Conservation (phyloP, 257 asterid genomes). For the Avicennia marina region DNA sequence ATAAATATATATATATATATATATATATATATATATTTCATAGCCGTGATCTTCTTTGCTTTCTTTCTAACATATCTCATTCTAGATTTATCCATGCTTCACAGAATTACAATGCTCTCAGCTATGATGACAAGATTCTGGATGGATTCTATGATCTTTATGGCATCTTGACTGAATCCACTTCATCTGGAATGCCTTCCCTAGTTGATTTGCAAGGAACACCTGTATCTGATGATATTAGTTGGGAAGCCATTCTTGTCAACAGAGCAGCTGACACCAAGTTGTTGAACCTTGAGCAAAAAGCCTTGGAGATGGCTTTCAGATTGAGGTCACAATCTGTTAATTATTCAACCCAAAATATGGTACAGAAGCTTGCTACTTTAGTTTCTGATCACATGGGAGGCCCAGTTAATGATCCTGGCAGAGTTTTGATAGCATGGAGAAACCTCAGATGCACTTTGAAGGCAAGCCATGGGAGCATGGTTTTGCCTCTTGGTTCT, state of each 20-base stretch:
- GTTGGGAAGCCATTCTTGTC: conserved; percentile 92
- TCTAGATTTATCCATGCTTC: conserved; percentile 76
- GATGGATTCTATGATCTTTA: conserved; percentile 93
- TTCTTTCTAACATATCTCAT: conserved; percentile 70
- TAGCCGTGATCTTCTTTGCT: conserved; percentile 17
- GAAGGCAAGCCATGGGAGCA: conserved; percentile 74
- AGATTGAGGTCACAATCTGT: conserved; percentile 41
- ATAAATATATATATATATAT: no score
- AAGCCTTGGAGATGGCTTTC: conserved; percentile 66
- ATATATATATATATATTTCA: no score
- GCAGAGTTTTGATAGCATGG: conserved; percentile 72
- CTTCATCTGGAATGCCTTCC: conserved; percentile 87
- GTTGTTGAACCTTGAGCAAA: conserved; percentile 71
- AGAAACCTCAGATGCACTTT: conserved; percentile 53
- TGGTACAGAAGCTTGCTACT: conserved; percentile 67
- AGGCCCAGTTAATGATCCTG: conserved; percentile 90
- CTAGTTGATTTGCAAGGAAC: conserved; percentile 85
- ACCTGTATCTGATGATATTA: conserved; percentile 55
- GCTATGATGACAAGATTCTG: conserved; percentile 91
- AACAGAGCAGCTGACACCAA: conserved; percentile 71
- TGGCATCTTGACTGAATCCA: conserved; percentile 60
- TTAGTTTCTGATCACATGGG: conserved; percentile 93
- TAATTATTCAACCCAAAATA: conserved; percentile 32
- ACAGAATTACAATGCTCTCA: conserved; percentile 95
- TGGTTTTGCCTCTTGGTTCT: conserved; percentile 95